Evolutionary conservation across 139 green algal genomes (phyloP), one percentile per base, ranked within the genome.

Genomic region (Picochlorum sp.): DNA sequence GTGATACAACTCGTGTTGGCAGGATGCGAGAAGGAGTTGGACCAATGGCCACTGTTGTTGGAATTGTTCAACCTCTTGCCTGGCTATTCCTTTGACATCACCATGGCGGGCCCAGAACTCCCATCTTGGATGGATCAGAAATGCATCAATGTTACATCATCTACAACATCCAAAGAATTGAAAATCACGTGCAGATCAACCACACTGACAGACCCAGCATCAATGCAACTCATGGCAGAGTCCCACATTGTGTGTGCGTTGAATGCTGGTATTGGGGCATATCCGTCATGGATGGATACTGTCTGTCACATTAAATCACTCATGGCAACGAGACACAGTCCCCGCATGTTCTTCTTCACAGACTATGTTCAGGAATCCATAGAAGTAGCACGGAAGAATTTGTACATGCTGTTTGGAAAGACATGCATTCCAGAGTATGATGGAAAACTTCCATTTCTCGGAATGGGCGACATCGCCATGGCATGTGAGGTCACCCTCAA

Each of bases 361-460:
- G 51, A 59, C 23, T 59, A 59, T 28, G 26, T 59, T 7, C 13
- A 34, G 20, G 51, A 59, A 59, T 38, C 21, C 51, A 26, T 59
- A 30, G 13, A 34, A 23, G 26, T 59, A 38, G n/a, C 51, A n/a
- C 20, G 23, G 26, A 30, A 59, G 20, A 59, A 59, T 0, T 16
- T 30, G 21, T 38, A 59, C 23, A 59, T 59, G n/a, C 20, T 59
- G 51, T 59, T 59, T 30, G 51, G 51, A 9, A 41, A 41, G 34
- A 41, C 34, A 41, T 41, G 34, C 34, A 41, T 41, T 41, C 34
- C 34, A 41, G 34, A 41, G 8, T 41, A 41, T 41, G 34, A 41
- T 14, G 34, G 34, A 11, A 41, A 41, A 41, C 34, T 41, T 41
- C 34, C 34, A 41, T 41, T 41, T 0, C 34, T 41, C 8, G 34